phyloP scores from a whole-genome alignment of 2,329 filamentous ascomycete genomes.

The Talaromyces sp. region DNA sequence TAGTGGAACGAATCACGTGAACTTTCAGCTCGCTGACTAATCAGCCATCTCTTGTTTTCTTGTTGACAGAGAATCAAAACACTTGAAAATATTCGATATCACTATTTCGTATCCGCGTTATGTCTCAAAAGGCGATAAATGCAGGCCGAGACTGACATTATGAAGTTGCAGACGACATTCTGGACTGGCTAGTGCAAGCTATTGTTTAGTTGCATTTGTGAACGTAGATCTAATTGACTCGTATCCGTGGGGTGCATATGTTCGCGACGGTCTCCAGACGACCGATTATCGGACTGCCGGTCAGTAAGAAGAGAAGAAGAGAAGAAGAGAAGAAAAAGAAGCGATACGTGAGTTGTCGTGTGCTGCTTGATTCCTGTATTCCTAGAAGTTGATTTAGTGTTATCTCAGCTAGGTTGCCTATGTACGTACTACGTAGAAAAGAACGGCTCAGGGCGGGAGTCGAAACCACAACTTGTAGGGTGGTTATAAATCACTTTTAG shows the following conservation, averaged over 20 bases:
- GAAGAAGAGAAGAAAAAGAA: not conserved
- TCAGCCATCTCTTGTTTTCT: too few species aligned
- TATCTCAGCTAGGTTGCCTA: too few species aligned
- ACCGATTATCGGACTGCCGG: not conserved
- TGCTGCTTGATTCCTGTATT: not conserved
- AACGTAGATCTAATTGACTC: not conserved
- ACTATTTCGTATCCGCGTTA: too few species aligned
- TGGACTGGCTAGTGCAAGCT: too few species aligned
- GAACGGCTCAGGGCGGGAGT: not conserved
- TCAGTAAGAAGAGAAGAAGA: too few species aligned
- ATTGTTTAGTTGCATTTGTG: not conserved
- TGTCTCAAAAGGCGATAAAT: too few species aligned
- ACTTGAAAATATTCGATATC: too few species aligned
- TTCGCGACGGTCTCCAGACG: not conserved
- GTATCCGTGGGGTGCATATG: not conserved
- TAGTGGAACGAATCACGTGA: too few species aligned
- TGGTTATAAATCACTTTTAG: not conserved
- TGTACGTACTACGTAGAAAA: not conserved
- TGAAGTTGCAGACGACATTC: not conserved
- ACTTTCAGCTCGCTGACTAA: too few species aligned
- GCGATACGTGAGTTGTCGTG: not conserved
- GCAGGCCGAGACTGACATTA: not conserved
- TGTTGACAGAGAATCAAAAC: too few species aligned
- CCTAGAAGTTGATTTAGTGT: too few species aligned
- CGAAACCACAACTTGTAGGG: not conserved